Percentiles rank a stretch among this genome's conserved stretches.
phyloP scores from a whole-genome alignment of 306 rosid genomes.

The Castanopsis chinensis region DNA sequence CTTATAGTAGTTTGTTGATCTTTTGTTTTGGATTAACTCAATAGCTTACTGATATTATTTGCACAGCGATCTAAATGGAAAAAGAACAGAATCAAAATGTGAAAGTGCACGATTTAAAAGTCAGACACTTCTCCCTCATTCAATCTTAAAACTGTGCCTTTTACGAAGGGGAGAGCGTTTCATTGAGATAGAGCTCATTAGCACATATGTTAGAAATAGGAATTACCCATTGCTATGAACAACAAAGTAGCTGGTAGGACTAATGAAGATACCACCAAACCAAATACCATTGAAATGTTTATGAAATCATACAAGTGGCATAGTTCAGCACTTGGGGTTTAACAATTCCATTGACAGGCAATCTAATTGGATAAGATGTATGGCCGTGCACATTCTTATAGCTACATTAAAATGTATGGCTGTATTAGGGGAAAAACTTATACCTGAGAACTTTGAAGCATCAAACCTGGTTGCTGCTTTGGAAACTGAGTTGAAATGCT shows the following conservation, averaged over 20 bases:
- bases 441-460: conserved; percentile 98
- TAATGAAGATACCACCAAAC: not conserved
- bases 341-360: not conserved
- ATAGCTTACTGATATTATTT: not conserved
- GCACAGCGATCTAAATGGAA: not conserved
- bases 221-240: not conserved
- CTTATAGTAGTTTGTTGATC: not conserved
- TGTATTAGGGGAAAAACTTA: not conserved
- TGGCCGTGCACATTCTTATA: not conserved
- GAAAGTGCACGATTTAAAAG: not conserved
- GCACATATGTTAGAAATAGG: not conserved
- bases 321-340: not conserved
- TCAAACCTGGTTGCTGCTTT: conserved; percentile 72
- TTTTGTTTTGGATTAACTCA: not conserved
- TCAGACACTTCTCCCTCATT: not conserved
- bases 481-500: conserved; percentile 83
- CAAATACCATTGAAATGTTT: not conserved
- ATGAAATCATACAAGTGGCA: not conserved
- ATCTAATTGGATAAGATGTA: not conserved
- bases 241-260: not conserved
- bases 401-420: not conserved
- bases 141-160: not conserved
- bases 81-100: not conserved
- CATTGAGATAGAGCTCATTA: too few species aligned
- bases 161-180: too few species aligned